phyloP scores from a whole-genome alignment of 1,284 basidiomycete genomes.

The Fomitopsis palustris region DNA sequence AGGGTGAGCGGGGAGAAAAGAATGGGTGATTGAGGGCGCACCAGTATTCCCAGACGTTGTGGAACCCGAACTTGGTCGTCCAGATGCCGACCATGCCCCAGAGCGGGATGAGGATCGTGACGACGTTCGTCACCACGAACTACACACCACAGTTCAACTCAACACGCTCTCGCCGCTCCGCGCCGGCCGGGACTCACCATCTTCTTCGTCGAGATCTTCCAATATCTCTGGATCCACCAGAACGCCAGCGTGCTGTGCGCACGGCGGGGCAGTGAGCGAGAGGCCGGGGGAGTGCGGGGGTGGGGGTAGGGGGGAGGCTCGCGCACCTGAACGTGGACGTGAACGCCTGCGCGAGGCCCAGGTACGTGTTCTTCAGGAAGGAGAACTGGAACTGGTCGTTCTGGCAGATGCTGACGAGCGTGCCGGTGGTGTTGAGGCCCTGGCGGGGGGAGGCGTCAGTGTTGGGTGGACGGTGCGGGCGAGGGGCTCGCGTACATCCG shows the following conservation, averaged over 20 bases:
- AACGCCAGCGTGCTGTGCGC: conserved; percentile 61
- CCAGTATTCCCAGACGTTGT: conserved; percentile 86
- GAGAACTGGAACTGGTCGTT: conserved; percentile 74
- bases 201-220: conserved; percentile 72
- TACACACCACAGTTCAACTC: conserved; percentile 19
- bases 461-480: background rate
- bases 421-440: conserved; percentile 78
- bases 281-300: too few relatives aligned
- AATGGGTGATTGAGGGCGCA: conserved; percentile 22
- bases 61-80: conserved; percentile 77
- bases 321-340: conserved; percentile 53
- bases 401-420: conserved; percentile 73
- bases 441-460: conserved; percentile 22
- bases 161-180: background rate
- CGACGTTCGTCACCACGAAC: conserved; percentile 76
- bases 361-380: conserved; percentile 75
- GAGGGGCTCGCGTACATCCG: conserved; percentile 54
- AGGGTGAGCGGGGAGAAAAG: background rate
- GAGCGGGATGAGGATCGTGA: conserved; percentile 73
- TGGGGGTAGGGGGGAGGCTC: too few relatives aligned
- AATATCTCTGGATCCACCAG: conserved; percentile 79
- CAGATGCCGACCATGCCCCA: conserved; percentile 90
- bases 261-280: too few relatives aligned
- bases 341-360: conserved; percentile 69
- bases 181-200: conserved; percentile 48